Base-by-base conservation (phyloP, 305 asterid genomes). In the Ajuga reptans region DNA sequence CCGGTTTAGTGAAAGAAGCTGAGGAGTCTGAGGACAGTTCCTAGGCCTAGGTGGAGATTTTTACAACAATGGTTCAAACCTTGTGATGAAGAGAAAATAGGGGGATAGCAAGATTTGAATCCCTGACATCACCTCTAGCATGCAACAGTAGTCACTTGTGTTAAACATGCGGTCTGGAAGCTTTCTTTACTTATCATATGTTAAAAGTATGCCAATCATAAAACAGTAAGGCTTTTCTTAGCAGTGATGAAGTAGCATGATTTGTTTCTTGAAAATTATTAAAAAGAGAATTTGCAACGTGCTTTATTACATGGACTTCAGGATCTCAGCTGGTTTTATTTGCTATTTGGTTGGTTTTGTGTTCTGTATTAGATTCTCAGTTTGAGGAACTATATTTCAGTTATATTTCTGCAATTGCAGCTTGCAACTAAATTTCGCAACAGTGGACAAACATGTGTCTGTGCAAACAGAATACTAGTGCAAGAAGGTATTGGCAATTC, bases 361-460 rank as follows among this genome's bases (percentile, higher is more conserved):
- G 36, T 15, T 50, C 36, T 51, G 12, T 41, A 4, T 43, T 56
- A 3, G 5, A 17, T 24, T 72, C 60, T 67, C 59, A 11, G 46
- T 66, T 70, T 61, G 45, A 45, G 70, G 70, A 39, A 51, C 56
- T 66, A 45, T n/a, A 46, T 61, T 68, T 54, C 43, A 57, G 61
- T 77, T 45, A 64, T 60, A 46, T 67, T 68, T 68, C 9, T 78
- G 64, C 75, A 46, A 79, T 78, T 84, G 83, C 93, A 91, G 98
- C 71, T 94, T 72, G 96, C 95, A 10, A 81, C 96, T 52, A 91
- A 94, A 80, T 94, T 94, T 80, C 95, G 96, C 10, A 94, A 94
- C 82, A 94, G 93, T 78, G 99, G 99, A 62, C 98, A 94, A 82
- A 94, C 98, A 34, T 94, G 99, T 70, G 93, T 94, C 49, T 94